Conservation (phyloP, 352 stramenopile species). For the Phytophthora capsici region DNA sequence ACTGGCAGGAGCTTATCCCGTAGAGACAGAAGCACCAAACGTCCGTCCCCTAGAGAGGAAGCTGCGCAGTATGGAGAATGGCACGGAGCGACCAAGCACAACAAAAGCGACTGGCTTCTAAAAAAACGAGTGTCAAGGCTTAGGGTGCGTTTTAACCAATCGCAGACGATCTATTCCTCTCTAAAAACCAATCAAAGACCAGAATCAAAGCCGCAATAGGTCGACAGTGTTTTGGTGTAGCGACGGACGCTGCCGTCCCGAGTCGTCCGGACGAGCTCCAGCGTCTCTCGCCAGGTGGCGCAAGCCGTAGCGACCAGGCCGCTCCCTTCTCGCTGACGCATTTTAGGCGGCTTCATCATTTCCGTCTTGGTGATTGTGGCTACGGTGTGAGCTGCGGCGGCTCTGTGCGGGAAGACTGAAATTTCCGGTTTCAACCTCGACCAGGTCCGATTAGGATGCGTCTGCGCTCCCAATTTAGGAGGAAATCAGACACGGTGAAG, state of each 20-base stretch:
- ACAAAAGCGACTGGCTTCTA: conserved; percentile 40
- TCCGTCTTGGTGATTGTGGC: conserved; percentile 1
- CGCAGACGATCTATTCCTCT: no score
- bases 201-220: conserved; percentile 22
- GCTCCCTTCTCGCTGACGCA: not conserved
- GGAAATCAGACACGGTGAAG: conserved; percentile 16
- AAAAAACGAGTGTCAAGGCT: conserved; percentile 20
- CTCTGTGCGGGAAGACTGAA: conserved; percentile 19
- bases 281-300: conserved; percentile 30
- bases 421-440: not conserved
- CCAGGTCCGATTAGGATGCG: conserved; percentile 8
- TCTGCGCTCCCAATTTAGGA: not conserved
- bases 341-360: not conserved
- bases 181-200: conserved; percentile 8
- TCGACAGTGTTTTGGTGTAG: conserved; percentile 14
- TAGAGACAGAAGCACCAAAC: conserved; percentile 6
- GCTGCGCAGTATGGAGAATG: conserved; percentile 42
- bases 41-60: conserved; percentile 20
- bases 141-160: conserved; percentile 30
- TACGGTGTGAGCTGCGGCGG: not conserved
- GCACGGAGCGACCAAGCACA: conserved; percentile 7
- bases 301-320: conserved; percentile 22
- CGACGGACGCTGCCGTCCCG: conserved; percentile 2
- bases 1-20: not conserved
- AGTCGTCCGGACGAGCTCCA: conserved; percentile 12